A percentile compares a stretch with the other conserved stretches of the same genome.
Evolutionary conservation across 805 yeast species (phyloP).

Genomic region (Alloascoidea africana): DNA sequence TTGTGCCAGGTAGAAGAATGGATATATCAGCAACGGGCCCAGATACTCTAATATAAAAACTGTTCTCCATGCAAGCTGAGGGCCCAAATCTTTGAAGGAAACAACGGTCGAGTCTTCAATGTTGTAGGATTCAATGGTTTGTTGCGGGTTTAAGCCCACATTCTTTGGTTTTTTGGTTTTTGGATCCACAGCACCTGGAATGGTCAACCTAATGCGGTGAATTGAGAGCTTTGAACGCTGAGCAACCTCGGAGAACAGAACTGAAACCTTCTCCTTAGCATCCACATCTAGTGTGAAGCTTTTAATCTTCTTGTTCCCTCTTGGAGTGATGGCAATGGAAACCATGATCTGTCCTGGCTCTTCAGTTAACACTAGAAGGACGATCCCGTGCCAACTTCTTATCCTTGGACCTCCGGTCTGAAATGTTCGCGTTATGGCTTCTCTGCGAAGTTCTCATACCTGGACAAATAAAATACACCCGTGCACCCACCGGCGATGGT

Average conservation of each 20-base stretch:
- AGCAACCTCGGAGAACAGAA: conserved; percentile 20
- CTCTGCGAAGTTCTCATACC: no score
- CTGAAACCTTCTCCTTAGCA: no score
- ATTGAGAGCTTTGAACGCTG: conserved; percentile 27
- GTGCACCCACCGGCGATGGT: no score
- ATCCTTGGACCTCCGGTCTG: no score
- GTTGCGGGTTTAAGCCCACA: conserved; percentile 27
- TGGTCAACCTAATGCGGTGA: conserved; percentile 44
- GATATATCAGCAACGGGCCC: conserved; percentile 79
- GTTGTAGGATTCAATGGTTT: conserved; percentile 31
- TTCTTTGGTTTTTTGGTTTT: conserved; percentile 22
- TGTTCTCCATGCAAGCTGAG: conserved; percentile 82
- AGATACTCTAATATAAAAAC: conserved; percentile 82
- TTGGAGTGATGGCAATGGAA: neutral
- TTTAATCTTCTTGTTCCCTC: no score
- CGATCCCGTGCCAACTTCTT: no score
- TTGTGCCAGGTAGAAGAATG: conserved; percentile 39
- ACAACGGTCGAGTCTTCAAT: conserved; percentile 26
- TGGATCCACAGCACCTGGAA: conserved; percentile 15
- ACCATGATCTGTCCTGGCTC: no score
- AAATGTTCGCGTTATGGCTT: no score
- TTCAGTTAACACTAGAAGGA: no score
- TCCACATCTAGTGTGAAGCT: no score
- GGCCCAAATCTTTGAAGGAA: conserved; percentile 78
- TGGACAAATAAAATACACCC: no score